Conservation (phyloP, 768 basidiomycete genomes). For the Tephrocybe sp. region DNA sequence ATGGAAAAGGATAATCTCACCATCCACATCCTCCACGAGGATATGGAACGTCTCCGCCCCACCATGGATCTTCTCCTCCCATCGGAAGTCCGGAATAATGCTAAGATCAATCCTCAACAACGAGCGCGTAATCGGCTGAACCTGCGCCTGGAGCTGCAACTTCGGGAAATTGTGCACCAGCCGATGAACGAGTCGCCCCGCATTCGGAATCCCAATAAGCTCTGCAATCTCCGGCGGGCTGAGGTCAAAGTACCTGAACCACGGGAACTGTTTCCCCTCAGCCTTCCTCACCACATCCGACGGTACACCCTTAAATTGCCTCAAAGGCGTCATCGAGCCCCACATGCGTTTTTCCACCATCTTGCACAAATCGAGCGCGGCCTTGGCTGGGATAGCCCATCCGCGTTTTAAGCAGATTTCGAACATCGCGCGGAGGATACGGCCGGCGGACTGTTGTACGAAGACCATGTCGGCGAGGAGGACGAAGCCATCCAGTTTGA, state of each 20-base stretch:
- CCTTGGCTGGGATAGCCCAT: conserved; percentile 94
- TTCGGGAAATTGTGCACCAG: conserved; percentile 97
- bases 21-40: conserved; percentile 95
- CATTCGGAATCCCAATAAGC: conserved; percentile 90
- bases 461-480: conserved; percentile 93
- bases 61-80: conserved; percentile 95
- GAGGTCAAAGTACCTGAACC: conserved; percentile 89
- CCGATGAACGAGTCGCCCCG: conserved; percentile 87
- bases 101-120: conserved; percentile 90
- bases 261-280: conserved; percentile 90
- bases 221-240: conserved; percentile 92
- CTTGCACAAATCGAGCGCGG: conserved; percentile 91
- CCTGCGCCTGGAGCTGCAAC: conserved; percentile 92
- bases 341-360: conserved; percentile 95
- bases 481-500: conserved; percentile 90
- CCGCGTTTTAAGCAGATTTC: conserved; percentile 97
- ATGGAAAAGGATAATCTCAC: conserved; percentile 94
- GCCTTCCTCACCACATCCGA: conserved; percentile 84
- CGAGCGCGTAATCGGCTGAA: conserved; percentile 93
- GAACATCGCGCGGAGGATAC: conserved; percentile 93
- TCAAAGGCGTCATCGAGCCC: conserved; percentile 95
- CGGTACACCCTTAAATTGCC: conserved; percentile 93
- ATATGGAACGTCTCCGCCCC: conserved; percentile 89
- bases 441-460: conserved; percentile 95
- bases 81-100: conserved; percentile 96